Evolutionary conservation across 331 rosid species (phyloP).

Genomic region (Arachis monticola): DNA sequence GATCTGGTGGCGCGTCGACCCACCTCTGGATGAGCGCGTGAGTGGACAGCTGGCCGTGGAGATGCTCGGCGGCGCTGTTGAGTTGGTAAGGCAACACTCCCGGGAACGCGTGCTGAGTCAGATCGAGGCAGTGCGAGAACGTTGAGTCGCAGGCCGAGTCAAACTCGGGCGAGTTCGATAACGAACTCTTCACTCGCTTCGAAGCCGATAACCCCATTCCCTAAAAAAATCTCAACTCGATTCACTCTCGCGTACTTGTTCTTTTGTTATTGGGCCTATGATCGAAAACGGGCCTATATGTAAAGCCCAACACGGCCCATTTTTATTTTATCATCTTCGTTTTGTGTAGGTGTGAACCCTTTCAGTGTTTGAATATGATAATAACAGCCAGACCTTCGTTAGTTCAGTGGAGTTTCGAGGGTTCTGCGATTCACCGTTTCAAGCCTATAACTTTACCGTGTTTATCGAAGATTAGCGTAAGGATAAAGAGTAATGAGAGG

Average conservation of each 20-base stretch:
- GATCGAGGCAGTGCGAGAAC: constrained; percentile 65
- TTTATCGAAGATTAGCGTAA: background rate
- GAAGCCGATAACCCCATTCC: constrained; percentile 68
- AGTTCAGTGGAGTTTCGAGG: constrained; percentile 15
- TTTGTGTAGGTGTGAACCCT: background rate
- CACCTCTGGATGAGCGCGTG: constrained; percentile 63
- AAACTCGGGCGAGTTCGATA: constrained; percentile 56
- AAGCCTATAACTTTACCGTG: background rate
- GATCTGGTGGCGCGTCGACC: constrained; percentile 66
- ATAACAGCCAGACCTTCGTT: background rate
- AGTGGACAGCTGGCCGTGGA: constrained; percentile 55
- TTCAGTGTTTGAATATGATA: background rate
- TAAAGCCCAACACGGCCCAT: background rate
- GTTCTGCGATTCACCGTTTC: background rate
- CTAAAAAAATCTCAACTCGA: background rate
- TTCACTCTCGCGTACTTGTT: background rate
- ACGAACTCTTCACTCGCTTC: constrained; percentile 59
- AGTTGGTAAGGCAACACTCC: constrained; percentile 83
- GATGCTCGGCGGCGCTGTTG: constrained; percentile 65
- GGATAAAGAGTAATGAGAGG: background rate
- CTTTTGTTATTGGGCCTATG: background rate
- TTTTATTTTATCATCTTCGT: background rate
- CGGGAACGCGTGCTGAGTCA: constrained; percentile 64
- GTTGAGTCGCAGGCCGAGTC: constrained; percentile 67
- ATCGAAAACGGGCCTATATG: background rate